phyloP scores from a whole-genome alignment of 2,329 filamentous ascomycete species.

The Berkeleyomyces rouxiae region DNA sequence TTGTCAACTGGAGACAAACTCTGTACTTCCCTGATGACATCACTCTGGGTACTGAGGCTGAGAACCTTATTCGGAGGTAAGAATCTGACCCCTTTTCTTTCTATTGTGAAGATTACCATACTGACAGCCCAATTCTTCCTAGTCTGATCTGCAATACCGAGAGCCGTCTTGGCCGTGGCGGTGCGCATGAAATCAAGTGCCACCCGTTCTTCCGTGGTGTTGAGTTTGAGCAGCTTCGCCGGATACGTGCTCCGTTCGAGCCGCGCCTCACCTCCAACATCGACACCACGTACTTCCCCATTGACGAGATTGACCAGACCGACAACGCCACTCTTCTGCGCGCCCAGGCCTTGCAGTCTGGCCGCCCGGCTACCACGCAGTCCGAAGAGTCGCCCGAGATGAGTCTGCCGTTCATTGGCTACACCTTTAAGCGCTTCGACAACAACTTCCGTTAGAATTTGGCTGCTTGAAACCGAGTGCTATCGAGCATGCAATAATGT shows the following conservation, averaged over 20 bases:
- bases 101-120: background rate
- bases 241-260: constrained; percentile 90
- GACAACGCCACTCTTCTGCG: constrained; percentile 79
- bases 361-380: constrained; percentile 25
- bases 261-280: constrained; percentile 83
- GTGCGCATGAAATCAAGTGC: constrained; percentile 79
- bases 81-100: constrained; percentile 18
- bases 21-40: constrained; percentile 95
- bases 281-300: constrained; percentile 96
- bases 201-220: constrained; percentile 96
- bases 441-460: constrained; percentile 43
- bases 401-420: constrained; percentile 81
- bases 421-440: constrained; percentile 90
- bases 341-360: constrained; percentile 60
- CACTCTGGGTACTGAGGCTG: constrained; percentile 70
- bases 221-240: constrained; percentile 80
- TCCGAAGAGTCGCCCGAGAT: constrained; percentile 66
- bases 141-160: constrained; percentile 91
- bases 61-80: constrained; percentile 83
- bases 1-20: constrained; percentile 93
- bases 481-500: background rate
- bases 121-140: constrained; percentile 12
- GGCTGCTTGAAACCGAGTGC: constrained; percentile 9
- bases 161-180: constrained; percentile 73
- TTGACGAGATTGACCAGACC: constrained; percentile 93